These are phyloP conservation scores for Aspergillus kassunensis DNA, from an alignment of 495 filamentous ascomycete species.

Conservation along the genomic window DNA sequence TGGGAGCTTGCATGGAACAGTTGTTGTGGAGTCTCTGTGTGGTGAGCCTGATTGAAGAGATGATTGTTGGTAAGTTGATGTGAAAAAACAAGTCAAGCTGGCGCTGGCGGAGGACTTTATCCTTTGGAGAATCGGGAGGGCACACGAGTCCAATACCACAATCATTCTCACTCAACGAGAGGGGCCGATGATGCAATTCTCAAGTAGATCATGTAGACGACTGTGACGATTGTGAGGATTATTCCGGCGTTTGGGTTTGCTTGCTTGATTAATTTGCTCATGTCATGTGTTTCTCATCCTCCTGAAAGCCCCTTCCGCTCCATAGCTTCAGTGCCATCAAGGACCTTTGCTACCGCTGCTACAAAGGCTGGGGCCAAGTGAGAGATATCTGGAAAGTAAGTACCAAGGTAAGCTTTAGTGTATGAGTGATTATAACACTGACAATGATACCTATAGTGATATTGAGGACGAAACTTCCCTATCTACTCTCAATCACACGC, in stretches of 20 bases:
- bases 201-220: background rate
- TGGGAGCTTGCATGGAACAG: conserved; percentile 33
- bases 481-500: no score
- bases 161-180: background rate
- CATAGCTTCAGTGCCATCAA: no score
- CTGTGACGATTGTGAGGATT: conserved; percentile 54
- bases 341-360: no score
- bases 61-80: background rate
- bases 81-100: background rate
- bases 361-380: no score
- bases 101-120: background rate
- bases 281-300: no score
- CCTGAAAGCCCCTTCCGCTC: no score
- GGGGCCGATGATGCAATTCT: no score
- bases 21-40: conserved; percentile 17
- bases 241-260: conserved; percentile 88
- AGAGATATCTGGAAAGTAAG: no score
- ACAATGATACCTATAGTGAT: no score
- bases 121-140: background rate
- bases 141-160: background rate
- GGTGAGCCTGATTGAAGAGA: background rate
- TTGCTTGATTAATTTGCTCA: conserved; percentile 75
- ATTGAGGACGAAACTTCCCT: no score
- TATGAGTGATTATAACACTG: no score
- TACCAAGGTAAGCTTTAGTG: no score